These are phyloP conservation scores for Acorus gramineus DNA, from an alignment of 106 monocot genomes.

Conservation along the genomic window DNA sequence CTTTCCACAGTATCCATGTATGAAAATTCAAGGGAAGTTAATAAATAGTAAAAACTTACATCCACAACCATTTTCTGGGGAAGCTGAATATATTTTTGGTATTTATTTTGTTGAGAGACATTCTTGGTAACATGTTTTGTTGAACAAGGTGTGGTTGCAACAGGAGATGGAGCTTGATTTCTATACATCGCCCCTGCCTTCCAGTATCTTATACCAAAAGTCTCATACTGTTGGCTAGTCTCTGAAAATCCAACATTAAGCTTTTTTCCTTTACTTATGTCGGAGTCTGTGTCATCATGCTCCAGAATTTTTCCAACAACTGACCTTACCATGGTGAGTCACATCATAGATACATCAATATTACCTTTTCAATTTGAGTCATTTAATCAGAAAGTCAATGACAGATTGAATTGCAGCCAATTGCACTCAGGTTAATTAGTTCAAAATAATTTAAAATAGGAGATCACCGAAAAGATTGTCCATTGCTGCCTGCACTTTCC, in stretches of 20 bases:
- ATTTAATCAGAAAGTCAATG: too few species aligned
- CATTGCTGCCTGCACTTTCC: too few species aligned
- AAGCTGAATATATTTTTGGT: slow-evolving; percentile 23
- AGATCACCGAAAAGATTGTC: too few species aligned
- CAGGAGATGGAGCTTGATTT: slow-evolving; percentile 42
- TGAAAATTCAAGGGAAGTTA: neutral
- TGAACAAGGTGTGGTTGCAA: slow-evolving; percentile 13
- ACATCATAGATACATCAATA: too few species aligned
- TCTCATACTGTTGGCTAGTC: slow-evolving; percentile 70
- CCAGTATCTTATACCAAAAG: slow-evolving; percentile 82
- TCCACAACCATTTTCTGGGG: slow-evolving; percentile 38
- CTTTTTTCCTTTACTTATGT: slow-evolving; percentile 70
- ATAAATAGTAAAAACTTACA: slow-evolving; percentile 21
- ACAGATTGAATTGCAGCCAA: too few species aligned
- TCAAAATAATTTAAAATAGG: too few species aligned
- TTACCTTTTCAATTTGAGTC: too few species aligned
- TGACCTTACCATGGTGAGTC: slow-evolving; percentile 8
- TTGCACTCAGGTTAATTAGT: too few species aligned
- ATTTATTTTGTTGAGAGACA: neutral
- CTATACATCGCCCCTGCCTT: slow-evolving; percentile 78
- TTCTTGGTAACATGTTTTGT: neutral
- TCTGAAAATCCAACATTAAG: slow-evolving; percentile 72
- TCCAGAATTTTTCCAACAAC: slow-evolving; percentile 68
- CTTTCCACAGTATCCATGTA: too few species aligned
- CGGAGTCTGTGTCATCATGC: slow-evolving; percentile 95